Conservation (phyloP, 768 basidiomycete species). For the Omphalotus guepiniiformis region DNA sequence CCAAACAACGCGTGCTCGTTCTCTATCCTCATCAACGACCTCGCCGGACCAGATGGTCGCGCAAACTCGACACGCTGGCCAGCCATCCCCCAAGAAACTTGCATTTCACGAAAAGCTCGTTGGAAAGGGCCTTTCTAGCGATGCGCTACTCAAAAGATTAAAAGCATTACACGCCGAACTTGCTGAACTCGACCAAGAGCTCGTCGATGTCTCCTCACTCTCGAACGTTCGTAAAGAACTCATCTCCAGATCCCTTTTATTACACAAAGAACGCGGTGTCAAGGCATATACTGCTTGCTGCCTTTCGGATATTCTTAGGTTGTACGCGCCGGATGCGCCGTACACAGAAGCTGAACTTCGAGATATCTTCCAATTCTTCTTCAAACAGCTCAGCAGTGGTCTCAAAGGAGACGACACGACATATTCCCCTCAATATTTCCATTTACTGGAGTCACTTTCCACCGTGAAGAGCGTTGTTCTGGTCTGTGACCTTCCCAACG, state of each 20-base stretch:
- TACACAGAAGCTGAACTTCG: slow-evolving; percentile 85
- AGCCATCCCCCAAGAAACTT: slow-evolving; percentile 55
- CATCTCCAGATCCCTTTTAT: slow-evolving; percentile 70
- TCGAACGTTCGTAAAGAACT: slow-evolving; percentile 71
- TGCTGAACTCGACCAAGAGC: slow-evolving; percentile 83
- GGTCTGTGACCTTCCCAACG: slow-evolving; percentile 84
- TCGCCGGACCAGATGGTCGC: slow-evolving; percentile 77
- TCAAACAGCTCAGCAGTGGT: slow-evolving; percentile 72
- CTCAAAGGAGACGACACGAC: slow-evolving; percentile 75
- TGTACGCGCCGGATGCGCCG: slow-evolving; percentile 96
- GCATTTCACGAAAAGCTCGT: slow-evolving; percentile 80
- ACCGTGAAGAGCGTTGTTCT: slow-evolving; percentile 94
- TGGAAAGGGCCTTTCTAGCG: slow-evolving; percentile 72
- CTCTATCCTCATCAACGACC: slow-evolving; percentile 13
- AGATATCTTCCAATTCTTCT: slow-evolving; percentile 98
- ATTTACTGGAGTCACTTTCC: slow-evolving; percentile 89
- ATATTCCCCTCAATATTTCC: slow-evolving; percentile 91
- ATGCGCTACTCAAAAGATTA: slow-evolving; percentile 82
- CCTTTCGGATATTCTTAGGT: slow-evolving; percentile 86
- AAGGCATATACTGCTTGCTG: slow-evolving; percentile 95
- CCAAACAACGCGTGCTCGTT: slow-evolving; percentile 40
- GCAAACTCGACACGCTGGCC: slow-evolving; percentile 60
- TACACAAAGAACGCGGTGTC: slow-evolving; percentile 94
- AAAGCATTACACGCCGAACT: slow-evolving; percentile 75
- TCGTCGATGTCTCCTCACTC: slow-evolving; percentile 72